Evolutionary conservation across 805 yeast species (phyloP).

Genomic region (Scheffersomyces spartinae): DNA sequence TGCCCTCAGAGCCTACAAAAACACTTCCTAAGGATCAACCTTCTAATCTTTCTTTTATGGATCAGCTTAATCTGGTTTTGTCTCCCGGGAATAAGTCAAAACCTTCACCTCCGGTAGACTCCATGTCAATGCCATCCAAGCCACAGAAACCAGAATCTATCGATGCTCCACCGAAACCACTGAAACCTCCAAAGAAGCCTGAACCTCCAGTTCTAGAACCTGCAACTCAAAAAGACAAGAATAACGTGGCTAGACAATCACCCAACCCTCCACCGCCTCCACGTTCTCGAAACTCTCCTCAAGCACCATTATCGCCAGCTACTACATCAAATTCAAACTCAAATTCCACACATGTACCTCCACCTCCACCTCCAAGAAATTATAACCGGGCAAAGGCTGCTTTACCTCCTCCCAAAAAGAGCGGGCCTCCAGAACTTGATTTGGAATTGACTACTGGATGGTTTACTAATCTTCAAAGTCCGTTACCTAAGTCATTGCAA

Average conservation of each 20-base stretch:
- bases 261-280: too few species aligned
- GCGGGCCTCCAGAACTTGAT: constrained; percentile 25
- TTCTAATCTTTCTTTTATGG: too few species aligned
- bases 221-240: background rate
- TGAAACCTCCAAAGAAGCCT: background rate
- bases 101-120: too few species aligned
- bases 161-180: constrained; percentile 1
- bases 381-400: constrained; percentile 10
- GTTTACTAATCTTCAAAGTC: constrained; percentile 25
- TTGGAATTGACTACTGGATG: constrained; percentile 34
- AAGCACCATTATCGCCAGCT: constrained; percentile 1
- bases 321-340: constrained; percentile 1
- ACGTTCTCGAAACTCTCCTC: too few species aligned
- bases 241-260: too few species aligned
- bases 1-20: too few species aligned
- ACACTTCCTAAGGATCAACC: too few species aligned
- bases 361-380: constrained; percentile 20
- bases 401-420: constrained; percentile 8
- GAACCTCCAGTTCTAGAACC: constrained; percentile 1
- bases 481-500: constrained; percentile 26
- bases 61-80: too few species aligned
- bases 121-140: too few species aligned
- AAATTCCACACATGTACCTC: constrained; percentile 8
- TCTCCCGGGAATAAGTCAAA: too few species aligned
- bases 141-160: constrained; percentile 5